phyloP scores from a whole-genome alignment of 2,329 filamentous ascomycete species.

The Nothopassalora personata region DNA sequence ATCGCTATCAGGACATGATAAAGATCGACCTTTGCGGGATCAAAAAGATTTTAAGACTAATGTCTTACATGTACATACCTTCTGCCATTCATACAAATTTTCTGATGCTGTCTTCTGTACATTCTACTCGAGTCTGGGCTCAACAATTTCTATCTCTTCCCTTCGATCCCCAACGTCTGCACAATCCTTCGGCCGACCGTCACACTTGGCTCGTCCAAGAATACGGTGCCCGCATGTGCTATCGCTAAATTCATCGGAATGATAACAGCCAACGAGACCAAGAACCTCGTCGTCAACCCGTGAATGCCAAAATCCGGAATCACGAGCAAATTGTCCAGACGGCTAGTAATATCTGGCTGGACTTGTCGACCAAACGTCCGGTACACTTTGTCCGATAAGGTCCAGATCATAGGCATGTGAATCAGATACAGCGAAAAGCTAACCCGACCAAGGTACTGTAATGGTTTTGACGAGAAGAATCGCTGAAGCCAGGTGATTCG shows the following conservation, averaged over 20 bases:
- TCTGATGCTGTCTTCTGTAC: background rate
- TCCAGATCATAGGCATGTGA: slow-evolving; percentile 57
- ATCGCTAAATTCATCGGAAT: slow-evolving; percentile 51
- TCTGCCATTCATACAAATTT: background rate
- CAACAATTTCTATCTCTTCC: slow-evolving; percentile 2
- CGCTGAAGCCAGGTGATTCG: slow-evolving; percentile 44
- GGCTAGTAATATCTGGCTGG: slow-evolving; percentile 9
- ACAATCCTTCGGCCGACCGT: slow-evolving; percentile 55
- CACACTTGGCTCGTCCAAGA: slow-evolving; percentile 53
- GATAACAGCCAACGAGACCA: slow-evolving; percentile 52
- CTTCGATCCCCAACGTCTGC: slow-evolving; percentile 16
- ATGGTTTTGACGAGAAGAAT: slow-evolving; percentile 46
- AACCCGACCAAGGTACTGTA: slow-evolving; percentile 57
- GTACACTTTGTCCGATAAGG: slow-evolving; percentile 51
- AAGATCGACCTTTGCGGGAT: background rate
- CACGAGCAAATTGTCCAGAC: slow-evolving; percentile 31
- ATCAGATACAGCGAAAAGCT: slow-evolving; percentile 59
- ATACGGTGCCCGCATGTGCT: slow-evolving; percentile 53
- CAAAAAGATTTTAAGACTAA: background rate
- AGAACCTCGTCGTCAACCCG: slow-evolving; percentile 47
- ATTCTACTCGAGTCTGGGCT: background rate
- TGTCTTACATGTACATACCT: background rate
- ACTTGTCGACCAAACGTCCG: slow-evolving; percentile 40
- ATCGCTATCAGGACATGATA: background rate
- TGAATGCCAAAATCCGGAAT: slow-evolving; percentile 53